Conservation (phyloP, 352 stramenopile species). For the Phytophthora cajani region DNA sequence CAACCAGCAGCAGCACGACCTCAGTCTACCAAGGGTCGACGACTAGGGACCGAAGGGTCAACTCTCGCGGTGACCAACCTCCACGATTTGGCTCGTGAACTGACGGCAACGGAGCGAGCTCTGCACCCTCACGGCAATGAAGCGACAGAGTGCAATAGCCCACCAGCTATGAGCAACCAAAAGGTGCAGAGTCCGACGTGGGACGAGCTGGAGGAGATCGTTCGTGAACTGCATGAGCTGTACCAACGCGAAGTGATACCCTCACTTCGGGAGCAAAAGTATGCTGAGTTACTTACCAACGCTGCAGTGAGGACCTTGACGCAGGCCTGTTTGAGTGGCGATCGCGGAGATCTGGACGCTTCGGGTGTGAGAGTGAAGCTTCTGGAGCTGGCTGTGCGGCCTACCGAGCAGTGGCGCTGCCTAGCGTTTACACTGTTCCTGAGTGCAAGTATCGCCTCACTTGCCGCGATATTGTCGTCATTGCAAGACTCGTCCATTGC, state of each 20-base stretch:
- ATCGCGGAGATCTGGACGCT: slow-evolving; percentile 22
- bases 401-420: slow-evolving; percentile 35
- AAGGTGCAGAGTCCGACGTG: slow-evolving; percentile 14
- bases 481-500: slow-evolving; percentile 3
- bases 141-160: neutral
- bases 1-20: neutral
- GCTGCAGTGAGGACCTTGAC: slow-evolving; percentile 30
- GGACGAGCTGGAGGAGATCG: slow-evolving; percentile 45
- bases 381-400: slow-evolving; percentile 50
- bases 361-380: slow-evolving; percentile 43
- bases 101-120: slow-evolving; percentile 28
- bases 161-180: slow-evolving; percentile 13
- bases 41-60: slow-evolving; percentile 10
- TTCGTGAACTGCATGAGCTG: slow-evolving; percentile 44
- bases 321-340: slow-evolving; percentile 19
- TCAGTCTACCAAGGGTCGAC: slow-evolving; percentile 12
- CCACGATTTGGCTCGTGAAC: slow-evolving; percentile 27
- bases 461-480: slow-evolving; percentile 25
- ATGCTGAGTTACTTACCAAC: slow-evolving; percentile 29
- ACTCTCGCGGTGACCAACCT: slow-evolving; percentile 43
- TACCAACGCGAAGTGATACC: slow-evolving; percentile 23
- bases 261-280: slow-evolving; percentile 34
- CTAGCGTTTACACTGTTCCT: slow-evolving; percentile 58
- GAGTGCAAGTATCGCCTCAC: slow-evolving; percentile 26
- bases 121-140: slow-evolving; percentile 16